Evolutionary conservation across 164 flowering plant species (phyloP).

Genomic region (Liriodendron chinense): DNA sequence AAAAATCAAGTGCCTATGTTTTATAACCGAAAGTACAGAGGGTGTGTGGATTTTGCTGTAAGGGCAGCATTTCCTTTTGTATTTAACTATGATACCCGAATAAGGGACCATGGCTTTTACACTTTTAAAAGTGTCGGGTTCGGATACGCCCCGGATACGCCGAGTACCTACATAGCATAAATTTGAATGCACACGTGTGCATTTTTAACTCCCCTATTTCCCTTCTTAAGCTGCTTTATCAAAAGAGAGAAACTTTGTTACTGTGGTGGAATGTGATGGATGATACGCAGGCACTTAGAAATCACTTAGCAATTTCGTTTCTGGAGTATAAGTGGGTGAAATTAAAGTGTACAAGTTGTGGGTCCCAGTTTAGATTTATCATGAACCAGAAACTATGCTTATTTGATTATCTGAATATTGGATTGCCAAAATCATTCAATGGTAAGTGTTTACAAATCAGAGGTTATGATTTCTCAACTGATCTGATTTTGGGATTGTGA

Average conservation of each 20-base stretch:
- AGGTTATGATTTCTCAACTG: too few relatives aligned
- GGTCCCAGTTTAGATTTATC: not conserved
- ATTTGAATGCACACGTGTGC: not conserved
- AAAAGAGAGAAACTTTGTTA: not conserved
- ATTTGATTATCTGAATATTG: too few relatives aligned
- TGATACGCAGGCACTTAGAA: not conserved
- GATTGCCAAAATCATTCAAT: too few relatives aligned
- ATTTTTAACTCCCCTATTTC: not conserved
- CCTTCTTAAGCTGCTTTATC: not conserved
- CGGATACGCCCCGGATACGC: not conserved
- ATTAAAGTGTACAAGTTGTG: not conserved
- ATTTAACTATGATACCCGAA: too few relatives aligned
- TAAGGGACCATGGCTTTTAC: too few relatives aligned
- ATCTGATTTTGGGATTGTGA: too few relatives aligned
- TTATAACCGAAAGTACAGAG: not conserved
- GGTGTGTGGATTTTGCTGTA: not conserved
- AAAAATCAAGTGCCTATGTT: not conserved
- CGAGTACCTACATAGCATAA: not conserved
- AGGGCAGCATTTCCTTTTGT: not conserved
- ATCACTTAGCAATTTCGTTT: not conserved
- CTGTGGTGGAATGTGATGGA: not conserved
- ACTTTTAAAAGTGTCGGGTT: too few relatives aligned
- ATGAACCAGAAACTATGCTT: too few relatives aligned
- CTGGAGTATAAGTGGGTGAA: not conserved
- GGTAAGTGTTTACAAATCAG: too few relatives aligned